Evolutionary conservation across 2,329 filamentous ascomycete species (phyloP).

Genomic region (Calycina marina): DNA sequence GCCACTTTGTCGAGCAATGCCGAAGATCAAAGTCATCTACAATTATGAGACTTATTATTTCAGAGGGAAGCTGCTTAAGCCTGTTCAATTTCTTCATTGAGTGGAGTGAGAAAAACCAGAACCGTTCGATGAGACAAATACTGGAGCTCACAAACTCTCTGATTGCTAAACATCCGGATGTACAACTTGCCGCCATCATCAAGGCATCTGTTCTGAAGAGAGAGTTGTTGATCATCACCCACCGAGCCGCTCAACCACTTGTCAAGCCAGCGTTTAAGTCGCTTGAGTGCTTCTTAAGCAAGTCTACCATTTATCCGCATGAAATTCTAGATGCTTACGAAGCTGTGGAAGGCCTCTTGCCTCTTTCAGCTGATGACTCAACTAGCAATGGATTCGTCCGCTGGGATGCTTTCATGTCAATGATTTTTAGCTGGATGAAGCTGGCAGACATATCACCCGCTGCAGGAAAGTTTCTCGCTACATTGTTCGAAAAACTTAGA

Average conservation of each 20-base stretch:
- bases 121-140: constrained; percentile 47
- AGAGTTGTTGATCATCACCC: constrained; percentile 43
- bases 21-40: constrained; percentile 31
- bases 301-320: constrained; percentile 33
- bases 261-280: constrained; percentile 57
- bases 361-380: not conserved
- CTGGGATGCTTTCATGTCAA: constrained; percentile 37
- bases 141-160: constrained; percentile 41
- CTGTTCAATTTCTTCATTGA: constrained; percentile 50
- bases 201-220: constrained; percentile 33
- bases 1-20: constrained; percentile 46
- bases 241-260: constrained; percentile 44
- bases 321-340: constrained; percentile 12
- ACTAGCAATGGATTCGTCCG: constrained; percentile 6
- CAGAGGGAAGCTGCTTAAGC: constrained; percentile 29
- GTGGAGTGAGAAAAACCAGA: constrained; percentile 52
- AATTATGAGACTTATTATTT: constrained; percentile 37
- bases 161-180: constrained; percentile 33
- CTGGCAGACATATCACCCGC: constrained; percentile 42
- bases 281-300: constrained; percentile 50
- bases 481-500: constrained; percentile 34
- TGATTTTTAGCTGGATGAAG: constrained; percentile 39
- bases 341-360: not conserved
- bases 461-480: constrained; percentile 46
- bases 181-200: constrained; percentile 26